Conservation (phyloP, 306 rosid genomes). For the Inga laurina region DNA sequence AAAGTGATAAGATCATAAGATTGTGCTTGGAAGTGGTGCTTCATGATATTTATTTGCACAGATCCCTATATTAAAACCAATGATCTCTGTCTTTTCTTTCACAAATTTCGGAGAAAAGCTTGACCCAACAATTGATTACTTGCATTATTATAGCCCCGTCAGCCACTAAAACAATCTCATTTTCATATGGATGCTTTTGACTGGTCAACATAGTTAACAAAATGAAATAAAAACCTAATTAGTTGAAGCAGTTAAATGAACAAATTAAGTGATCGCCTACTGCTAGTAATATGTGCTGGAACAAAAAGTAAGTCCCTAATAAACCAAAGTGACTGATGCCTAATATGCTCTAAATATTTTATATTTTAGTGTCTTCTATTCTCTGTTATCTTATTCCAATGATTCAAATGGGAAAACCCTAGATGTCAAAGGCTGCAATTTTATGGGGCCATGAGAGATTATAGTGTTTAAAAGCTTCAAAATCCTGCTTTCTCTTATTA, state of each 20-base stretch:
- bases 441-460: constrained; percentile 44
- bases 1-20: constrained; percentile 20
- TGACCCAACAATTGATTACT: background rate
- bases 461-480: constrained; percentile 42
- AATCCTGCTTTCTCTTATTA: constrained; percentile 56
- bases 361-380: background rate
- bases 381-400: constrained; percentile 24
- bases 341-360: background rate
- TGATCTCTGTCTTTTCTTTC: constrained; percentile 31
- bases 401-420: constrained; percentile 33
- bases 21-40: constrained; percentile 25
- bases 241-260: background rate
- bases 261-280: background rate
- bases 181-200: background rate
- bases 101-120: constrained; percentile 23
- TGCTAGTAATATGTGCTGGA: background rate
- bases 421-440: constrained; percentile 54
- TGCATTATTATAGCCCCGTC: constrained; percentile 1
- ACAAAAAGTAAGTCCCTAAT: background rate
- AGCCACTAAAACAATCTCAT: background rate
- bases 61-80: constrained; percentile 46
- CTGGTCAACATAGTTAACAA: background rate
- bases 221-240: background rate
- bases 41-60: constrained; percentile 35
- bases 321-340: background rate